A percentile compares a stretch with the other conserved stretches of the same genome.
Evolutionary conservation across 805 yeast genomes (phyloP).

Genomic region (Candida schatavii): DNA sequence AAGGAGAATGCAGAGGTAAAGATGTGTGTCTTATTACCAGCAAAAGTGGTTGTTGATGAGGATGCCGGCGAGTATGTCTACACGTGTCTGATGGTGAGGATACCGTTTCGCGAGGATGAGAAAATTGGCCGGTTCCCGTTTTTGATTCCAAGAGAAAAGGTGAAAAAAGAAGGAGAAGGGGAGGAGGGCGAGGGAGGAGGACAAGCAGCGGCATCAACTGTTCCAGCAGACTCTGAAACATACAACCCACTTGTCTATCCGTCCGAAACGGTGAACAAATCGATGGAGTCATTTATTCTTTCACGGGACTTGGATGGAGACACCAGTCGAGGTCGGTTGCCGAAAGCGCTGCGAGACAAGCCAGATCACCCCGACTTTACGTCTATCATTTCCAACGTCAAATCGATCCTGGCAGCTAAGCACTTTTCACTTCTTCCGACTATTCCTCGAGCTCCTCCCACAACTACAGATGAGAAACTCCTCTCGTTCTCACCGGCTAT

Average conservation of each 20-base stretch:
- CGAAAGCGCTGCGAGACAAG: no score
- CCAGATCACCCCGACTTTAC: neutral
- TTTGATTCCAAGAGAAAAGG: conserved; percentile 12
- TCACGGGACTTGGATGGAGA: conserved; percentile 22
- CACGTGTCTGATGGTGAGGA: conserved; percentile 48
- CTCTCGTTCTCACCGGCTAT: conserved; percentile 30
- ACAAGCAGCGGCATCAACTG: neutral
- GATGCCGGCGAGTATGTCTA: conserved; percentile 17
- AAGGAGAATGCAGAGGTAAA: conserved; percentile 46
- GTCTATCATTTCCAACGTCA: neutral
- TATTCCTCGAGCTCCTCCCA: neutral
- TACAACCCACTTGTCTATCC: conserved; percentile 7
- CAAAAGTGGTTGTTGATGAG: conserved; percentile 20
- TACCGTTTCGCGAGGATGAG: conserved; percentile 79
- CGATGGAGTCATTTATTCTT: conserved; percentile 33
- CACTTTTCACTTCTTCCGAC: neutral
- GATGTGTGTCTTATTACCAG: conserved; percentile 55
- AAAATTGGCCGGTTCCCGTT: conserved; percentile 52
- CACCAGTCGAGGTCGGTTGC: no score
- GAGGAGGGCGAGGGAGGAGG: conserved; percentile 8
- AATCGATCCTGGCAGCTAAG: neutral
- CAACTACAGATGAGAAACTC: conserved; percentile 14
- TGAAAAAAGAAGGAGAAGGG: neutral
- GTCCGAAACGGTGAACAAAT: conserved; percentile 10
- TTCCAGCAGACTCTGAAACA: conserved; percentile 6